These are phyloP conservation scores for Meyerozyma guilliermondii DNA, from an alignment of 1,139 yeast genomes.

Conservation along the genomic window DNA sequence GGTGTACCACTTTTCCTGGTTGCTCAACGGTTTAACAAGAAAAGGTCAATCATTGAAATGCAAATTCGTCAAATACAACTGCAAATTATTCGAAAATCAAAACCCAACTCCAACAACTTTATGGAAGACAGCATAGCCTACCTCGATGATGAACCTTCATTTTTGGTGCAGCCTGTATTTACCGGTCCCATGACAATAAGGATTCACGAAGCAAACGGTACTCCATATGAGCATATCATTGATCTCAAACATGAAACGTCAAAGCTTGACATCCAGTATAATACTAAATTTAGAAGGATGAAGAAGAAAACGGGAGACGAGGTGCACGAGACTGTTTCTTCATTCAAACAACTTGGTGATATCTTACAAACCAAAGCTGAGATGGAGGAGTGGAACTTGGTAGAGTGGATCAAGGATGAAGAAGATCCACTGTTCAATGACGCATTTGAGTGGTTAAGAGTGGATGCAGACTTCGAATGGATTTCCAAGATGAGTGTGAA, in stretches of 20 bases:
- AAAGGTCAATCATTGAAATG: conserved; percentile 91
- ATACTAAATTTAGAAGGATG: conserved; percentile 79
- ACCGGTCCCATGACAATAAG: conserved; percentile 96
- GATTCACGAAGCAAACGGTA: conserved; percentile 98
- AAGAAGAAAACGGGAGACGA: conserved; percentile 45
- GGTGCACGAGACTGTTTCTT: conserved; percentile 36
- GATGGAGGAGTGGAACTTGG: conserved; percentile 64
- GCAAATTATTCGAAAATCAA: conserved; percentile 41
- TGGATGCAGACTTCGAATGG: conserved; percentile 98
- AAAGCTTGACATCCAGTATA: conserved; percentile 88
- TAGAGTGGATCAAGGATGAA: conserved; percentile 68
- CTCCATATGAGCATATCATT: conserved; percentile 97
- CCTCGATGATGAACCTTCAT: conserved; percentile 33
- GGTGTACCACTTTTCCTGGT: conserved; percentile 89
- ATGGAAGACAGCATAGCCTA: conserved; percentile 43
- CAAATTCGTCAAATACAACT: conserved; percentile 86
- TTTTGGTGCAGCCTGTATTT: conserved; percentile 48
- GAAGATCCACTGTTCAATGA: conserved; percentile 69
- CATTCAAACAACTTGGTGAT: conserved; percentile 71
- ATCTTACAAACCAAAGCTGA: conserved; percentile 60
- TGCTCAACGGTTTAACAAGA: conserved; percentile 88
- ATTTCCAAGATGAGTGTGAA: conserved; percentile 74
- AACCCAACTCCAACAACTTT: conserved; percentile 36
- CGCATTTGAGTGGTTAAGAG: conserved; percentile 96
- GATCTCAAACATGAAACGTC: conserved; percentile 82